These are phyloP conservation scores for Calonectria multiphialidica DNA, from an alignment of 2,329 filamentous ascomycete genomes.

Conservation along the genomic window DNA sequence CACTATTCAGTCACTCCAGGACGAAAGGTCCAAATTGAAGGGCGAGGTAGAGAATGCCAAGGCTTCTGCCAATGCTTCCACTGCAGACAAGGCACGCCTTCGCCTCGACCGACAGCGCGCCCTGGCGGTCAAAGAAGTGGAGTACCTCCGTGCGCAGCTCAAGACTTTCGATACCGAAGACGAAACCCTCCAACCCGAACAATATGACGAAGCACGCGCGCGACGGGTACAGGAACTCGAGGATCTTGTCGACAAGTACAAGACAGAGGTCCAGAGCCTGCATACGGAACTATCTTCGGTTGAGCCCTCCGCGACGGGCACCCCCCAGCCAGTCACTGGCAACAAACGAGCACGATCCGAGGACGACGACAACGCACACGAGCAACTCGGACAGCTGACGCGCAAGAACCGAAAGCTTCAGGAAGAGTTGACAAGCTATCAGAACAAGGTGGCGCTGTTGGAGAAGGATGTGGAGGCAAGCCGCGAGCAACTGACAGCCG, in stretches of 20 bases:
- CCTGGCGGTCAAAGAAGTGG: constrained; percentile 90
- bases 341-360: constrained; percentile 73
- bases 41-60: constrained; percentile 80
- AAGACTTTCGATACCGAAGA: constrained; percentile 92
- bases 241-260: constrained; percentile 87
- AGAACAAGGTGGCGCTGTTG: constrained; percentile 78
- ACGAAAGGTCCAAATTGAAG: constrained; percentile 74
- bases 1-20: constrained; percentile 77
- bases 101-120: constrained; percentile 88
- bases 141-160: constrained; percentile 92
- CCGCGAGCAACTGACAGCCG: constrained; percentile 77
- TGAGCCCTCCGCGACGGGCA: constrained; percentile 59
- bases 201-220: constrained; percentile 80
- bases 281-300: constrained; percentile 79
- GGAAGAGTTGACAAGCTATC: constrained; percentile 77
- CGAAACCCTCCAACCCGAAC: constrained; percentile 84
- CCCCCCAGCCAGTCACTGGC: constrained; percentile 58
- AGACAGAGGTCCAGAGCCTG: constrained; percentile 80
- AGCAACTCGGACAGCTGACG: constrained; percentile 84
- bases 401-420: constrained; percentile 91
- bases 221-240: constrained; percentile 86
- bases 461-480: constrained; percentile 81
- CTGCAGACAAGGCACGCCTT: constrained; percentile 75
- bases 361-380: constrained; percentile 71
- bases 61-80: constrained; percentile 57